Conservation (phyloP, 495 filamentous ascomycete species). For the Penicillium riverlandense region DNA sequence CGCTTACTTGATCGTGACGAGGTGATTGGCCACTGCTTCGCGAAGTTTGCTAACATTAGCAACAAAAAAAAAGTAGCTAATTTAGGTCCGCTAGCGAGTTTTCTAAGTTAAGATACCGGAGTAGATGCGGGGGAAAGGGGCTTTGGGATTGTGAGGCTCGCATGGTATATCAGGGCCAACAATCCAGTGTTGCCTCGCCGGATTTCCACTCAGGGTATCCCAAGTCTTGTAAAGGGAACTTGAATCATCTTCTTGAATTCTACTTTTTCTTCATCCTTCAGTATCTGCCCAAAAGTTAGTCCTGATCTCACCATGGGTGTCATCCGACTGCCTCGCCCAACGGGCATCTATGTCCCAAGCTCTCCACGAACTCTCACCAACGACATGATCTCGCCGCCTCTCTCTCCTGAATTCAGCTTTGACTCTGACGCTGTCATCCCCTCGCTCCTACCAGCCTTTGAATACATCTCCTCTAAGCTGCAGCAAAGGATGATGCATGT, state of each 20-base stretch:
- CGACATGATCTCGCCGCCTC: constrained; percentile 39
- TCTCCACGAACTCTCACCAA: constrained; percentile 31
- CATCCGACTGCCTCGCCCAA: constrained; percentile 36
- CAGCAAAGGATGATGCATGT: constrained; percentile 40
- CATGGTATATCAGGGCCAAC: too few species aligned
- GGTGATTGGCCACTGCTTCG: constrained; percentile 6
- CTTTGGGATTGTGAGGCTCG: background rate
- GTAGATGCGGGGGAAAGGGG: constrained; percentile 13
- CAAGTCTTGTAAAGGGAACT: background rate
- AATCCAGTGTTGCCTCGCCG: too few species aligned
- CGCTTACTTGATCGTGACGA: background rate
- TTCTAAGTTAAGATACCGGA: constrained; percentile 8
- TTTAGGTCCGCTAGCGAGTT: background rate
- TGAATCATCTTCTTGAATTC: background rate
- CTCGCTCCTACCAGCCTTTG: constrained; percentile 38
- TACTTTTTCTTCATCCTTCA: background rate
- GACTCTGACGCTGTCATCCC: constrained; percentile 34
- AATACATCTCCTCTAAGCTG: constrained; percentile 42
- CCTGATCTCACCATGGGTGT: constrained; percentile 27
- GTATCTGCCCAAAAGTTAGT: background rate
- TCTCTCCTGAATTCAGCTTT: constrained; percentile 36
- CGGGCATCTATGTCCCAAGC: constrained; percentile 32
- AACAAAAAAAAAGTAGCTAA: constrained; percentile 13
- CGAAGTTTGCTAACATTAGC: constrained; percentile 18
- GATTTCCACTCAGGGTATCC: background rate